A percentile compares a stretch with the other conserved stretches of the same genome.
Evolutionary conservation across 768 basidiomycete genomes (phyloP).

Genomic region (Udeniomyces megalosporus): DNA sequence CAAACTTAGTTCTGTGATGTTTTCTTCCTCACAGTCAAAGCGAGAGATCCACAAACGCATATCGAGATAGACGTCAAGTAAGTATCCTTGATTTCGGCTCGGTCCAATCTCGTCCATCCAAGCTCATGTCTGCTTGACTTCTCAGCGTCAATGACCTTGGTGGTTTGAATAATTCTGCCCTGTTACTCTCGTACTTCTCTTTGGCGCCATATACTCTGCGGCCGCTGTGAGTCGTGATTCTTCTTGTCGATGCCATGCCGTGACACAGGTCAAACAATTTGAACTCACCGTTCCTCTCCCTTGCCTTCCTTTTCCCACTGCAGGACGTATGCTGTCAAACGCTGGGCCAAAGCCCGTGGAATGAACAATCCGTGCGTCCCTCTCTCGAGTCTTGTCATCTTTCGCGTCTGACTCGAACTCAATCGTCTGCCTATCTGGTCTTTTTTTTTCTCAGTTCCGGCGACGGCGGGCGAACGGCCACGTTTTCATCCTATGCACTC

Average conservation of each 20-base stretch:
- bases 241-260: too few species aligned
- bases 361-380: background rate
- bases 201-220: conserved; percentile 10
- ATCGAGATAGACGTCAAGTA: conserved; percentile 14
- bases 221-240: background rate
- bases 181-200: conserved; percentile 12
- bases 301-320: too few species aligned
- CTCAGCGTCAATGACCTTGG: conserved; percentile 10
- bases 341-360: conserved; percentile 10
- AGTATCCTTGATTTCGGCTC: background rate
- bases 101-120: background rate
- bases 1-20: background rate
- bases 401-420: background rate
- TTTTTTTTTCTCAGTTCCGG: background rate
- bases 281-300: too few species aligned
- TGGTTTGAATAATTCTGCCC: conserved; percentile 6
- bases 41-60: background rate
- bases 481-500: conserved; percentile 12
- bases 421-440: background rate
- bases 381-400: background rate
- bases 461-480: background rate
- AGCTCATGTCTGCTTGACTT: background rate
- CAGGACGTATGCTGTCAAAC: conserved; percentile 7
- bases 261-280: too few species aligned
- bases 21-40: conserved; percentile 3